Percentiles rank a stretch among this genome's conserved stretches.
Conservation (phyloP, 768 basidiomycete genomes). For the Punctularia strigosozonata region DNA sequence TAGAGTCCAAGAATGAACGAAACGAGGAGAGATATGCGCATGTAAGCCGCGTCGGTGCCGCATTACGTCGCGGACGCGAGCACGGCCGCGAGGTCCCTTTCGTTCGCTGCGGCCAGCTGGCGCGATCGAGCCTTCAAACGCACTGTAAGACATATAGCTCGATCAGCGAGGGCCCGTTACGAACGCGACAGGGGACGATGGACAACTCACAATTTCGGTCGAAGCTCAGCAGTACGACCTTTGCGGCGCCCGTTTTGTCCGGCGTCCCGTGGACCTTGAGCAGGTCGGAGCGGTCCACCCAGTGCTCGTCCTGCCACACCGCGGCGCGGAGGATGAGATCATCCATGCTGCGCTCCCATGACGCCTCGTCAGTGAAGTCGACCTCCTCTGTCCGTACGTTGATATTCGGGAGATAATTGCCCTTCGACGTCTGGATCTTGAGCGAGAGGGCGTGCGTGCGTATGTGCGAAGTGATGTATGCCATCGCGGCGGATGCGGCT, state of each 20-base stretch:
- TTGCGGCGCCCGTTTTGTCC: constrained; percentile 41
- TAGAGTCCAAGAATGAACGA: too few relatives aligned
- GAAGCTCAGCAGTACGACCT: constrained; percentile 82
- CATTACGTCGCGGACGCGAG: constrained; percentile 28
- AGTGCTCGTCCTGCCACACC: constrained; percentile 89
- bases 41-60: too few relatives aligned
- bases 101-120: constrained; percentile 74
- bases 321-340: constrained; percentile 90
- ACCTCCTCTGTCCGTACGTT: constrained; percentile 77
- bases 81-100: constrained; percentile 73
- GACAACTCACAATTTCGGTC: constrained; percentile 77
- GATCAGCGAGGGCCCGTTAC: constrained; percentile 8
- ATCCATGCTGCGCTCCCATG: constrained; percentile 75
- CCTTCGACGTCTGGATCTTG: constrained; percentile 91
- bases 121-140: constrained; percentile 84
- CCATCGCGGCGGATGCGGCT: constrained; percentile 60
- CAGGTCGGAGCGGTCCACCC: constrained; percentile 72
- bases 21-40: too few relatives aligned
- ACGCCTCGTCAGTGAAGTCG: constrained; percentile 43
- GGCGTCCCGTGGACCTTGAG: constrained; percentile 33
- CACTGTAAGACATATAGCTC: constrained; percentile 31
- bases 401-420: constrained; percentile 83
- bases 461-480: constrained; percentile 66
- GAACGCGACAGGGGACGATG: constrained; percentile 1
- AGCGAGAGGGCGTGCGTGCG: constrained; percentile 65